Conservation (phyloP, 2,329 filamentous ascomycete genomes). For the Fonsecaea multimorphosa region DNA sequence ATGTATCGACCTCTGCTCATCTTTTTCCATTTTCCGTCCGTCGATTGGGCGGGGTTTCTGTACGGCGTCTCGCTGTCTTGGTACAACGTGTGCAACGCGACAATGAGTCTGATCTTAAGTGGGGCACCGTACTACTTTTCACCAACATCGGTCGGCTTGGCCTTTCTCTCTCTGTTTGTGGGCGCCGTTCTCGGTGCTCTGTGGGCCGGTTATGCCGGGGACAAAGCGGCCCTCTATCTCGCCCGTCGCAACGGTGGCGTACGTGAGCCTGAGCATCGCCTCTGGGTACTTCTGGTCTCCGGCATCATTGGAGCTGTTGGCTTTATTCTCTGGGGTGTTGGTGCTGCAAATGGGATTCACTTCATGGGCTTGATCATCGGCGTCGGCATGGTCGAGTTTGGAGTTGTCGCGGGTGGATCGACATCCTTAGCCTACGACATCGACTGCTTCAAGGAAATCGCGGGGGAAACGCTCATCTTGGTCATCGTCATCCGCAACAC, state of each 20-base stretch:
- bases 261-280: conserved; percentile 41
- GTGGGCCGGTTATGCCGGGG: conserved; percentile 38
- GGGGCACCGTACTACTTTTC: conserved; percentile 42
- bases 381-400: conserved; percentile 42
- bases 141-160: conserved; percentile 39
- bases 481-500: conserved; percentile 59
- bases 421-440: conserved; percentile 56
- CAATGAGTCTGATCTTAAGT: conserved; percentile 41
- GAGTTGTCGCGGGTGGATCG: conserved; percentile 49
- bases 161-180: conserved; percentile 41
- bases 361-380: conserved; percentile 57
- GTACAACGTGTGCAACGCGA: conserved; percentile 45
- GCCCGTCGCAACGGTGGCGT: conserved; percentile 38
- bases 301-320: conserved; percentile 52
- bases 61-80: conserved; percentile 46
- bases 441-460: conserved; percentile 57
- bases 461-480: conserved; percentile 57
- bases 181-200: conserved; percentile 29
- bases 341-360: conserved; percentile 56
- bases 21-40: conserved; percentile 45
- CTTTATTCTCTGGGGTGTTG: conserved; percentile 60
- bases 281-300: conserved; percentile 41
- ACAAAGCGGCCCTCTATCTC: conserved; percentile 37
- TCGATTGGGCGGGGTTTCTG: conserved; percentile 50
- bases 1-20: conserved; percentile 36